Evolutionary conservation across 2,329 filamentous ascomycete species (phyloP), one percentile per base, ranked within the genome.

Genomic region (Phaeosphaeria sp.): DNA sequence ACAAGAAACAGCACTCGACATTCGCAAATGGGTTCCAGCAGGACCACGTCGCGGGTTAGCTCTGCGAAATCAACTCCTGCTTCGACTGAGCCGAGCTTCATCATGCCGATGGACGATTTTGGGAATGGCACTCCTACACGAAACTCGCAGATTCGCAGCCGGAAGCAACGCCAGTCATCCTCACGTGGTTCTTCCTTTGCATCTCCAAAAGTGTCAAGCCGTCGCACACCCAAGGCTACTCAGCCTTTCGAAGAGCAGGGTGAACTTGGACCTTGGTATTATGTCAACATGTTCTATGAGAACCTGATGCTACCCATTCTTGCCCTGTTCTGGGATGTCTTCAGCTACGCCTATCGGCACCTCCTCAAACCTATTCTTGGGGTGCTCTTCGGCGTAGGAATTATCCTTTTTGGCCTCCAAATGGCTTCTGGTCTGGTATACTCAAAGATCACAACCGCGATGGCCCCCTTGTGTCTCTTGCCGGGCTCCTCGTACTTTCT

Each of bases 391-490:
- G 64, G 60, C n/a, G 83, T 89, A 13, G 71, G 87, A 46, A 54
- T 70, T 18, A 18, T 72, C 21, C 89, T 89, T 68, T 74, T 91
- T 13, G 79, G 85, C 36, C 79, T 87, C 25, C 87, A 87, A 49
- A 79, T 84, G 20, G 64, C 63, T 4, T 62, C 86, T 49, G 84
- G 89, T 41, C 77, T 90, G 21, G 80, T 84, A 1, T 83, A 85
- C 46, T 89, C 87, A 69, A 83, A 89, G 69, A 74, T 90, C 27
- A 87, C 85, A 17, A 82, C 81, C 48, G 89, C 87, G 1, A 75
- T 93, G 1, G 87, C 88, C 0, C 90, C 90, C 0, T 65, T 93
- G 20, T 93, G 91, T 69, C 83, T 85, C 20, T 78, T 94, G 1
- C 91, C 91, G 0, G 89, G 89, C 30, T 82, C 80, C 1, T 85